Evolutionary conservation across 805 yeast species (phyloP).

Genomic region (Lipomyces kockii): DNA sequence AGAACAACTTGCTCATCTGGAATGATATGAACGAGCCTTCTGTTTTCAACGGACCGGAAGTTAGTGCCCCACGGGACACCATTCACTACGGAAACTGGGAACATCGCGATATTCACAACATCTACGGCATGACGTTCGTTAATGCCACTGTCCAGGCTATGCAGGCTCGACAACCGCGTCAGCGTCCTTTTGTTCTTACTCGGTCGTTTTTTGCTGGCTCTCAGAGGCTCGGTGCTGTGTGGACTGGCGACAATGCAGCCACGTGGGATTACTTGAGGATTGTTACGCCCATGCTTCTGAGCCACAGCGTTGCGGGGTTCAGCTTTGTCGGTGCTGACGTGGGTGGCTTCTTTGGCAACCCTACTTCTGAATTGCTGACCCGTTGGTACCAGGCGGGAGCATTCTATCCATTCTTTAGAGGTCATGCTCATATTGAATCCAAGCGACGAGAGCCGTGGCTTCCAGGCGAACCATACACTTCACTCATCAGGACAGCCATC

Average conservation of each 20-base stretch:
- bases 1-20: slow-evolving; percentile 83
- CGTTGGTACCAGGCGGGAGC: slow-evolving; percentile 97
- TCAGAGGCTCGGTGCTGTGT: slow-evolving; percentile 87
- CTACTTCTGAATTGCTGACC: slow-evolving; percentile 74
- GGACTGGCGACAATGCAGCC: slow-evolving; percentile 98
- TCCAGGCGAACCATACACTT: slow-evolving; percentile 72
- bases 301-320: slow-evolving; percentile 79
- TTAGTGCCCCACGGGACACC: slow-evolving; percentile 80
- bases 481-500: slow-evolving; percentile 70
- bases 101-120: slow-evolving; percentile 88
- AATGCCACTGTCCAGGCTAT: slow-evolving; percentile 78
- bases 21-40: slow-evolving; percentile 99
- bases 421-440: slow-evolving; percentile 94
- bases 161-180: slow-evolving; percentile 51
- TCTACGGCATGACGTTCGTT: slow-evolving; percentile 79
- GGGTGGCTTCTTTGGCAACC: slow-evolving; percentile 95
- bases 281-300: slow-evolving; percentile 86
- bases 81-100: slow-evolving; percentile 83
- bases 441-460: slow-evolving; percentile 93
- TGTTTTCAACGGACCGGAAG: slow-evolving; percentile 92
- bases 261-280: slow-evolving; percentile 83
- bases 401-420: slow-evolving; percentile 96
- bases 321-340: slow-evolving; percentile 97
- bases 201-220: slow-evolving; percentile 90
- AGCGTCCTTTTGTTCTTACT: slow-evolving; percentile 85